Evolutionary conservation across 805 yeast genomes (phyloP), one percentile per base, ranked within the genome.

Genomic region (Lachancea fermentati): DNA sequence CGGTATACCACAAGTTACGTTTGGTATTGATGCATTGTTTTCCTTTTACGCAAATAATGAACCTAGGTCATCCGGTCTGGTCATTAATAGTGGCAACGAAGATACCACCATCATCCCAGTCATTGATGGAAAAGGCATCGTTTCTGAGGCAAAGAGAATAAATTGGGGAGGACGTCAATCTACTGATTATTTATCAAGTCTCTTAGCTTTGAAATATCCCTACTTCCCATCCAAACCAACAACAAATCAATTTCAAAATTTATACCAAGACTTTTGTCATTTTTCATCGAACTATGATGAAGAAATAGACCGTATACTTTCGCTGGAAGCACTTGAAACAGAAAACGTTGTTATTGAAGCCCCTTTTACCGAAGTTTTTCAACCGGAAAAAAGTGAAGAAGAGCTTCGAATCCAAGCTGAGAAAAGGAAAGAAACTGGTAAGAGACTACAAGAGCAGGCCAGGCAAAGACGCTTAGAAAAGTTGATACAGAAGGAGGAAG

Each of bases 121-220:
- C 2, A 48, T 85, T 2, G 57, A 75, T n/a, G 87, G 88, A 0
- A 66, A 67, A 39, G 89, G 94, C 0, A 48, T 79, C 2, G 59
- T 86, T 40, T 65, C 73, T 19, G 81, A 80, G 43, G 68, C 88
- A 6, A 88, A 87, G 54, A 70, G 97, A 54, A 76, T 93, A 29
- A 87, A 86, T 56, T 86, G 93, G 86, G 97, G 97, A 45, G 97
- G 96, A 8, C 75, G 76, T 46, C 84, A 76, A 32, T 73, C 89
- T 1, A 75, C 72, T 22, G 76, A 73, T 30, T 89, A 73, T 50
- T 58, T 93, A 55, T 73, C 72, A 42, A 73, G 70, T 49, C 71
- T 82, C 26, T 63, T 93, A 36, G 71, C 79, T 2, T 68, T 93
- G 54, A 93, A 93, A 59, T 93, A 93, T 61, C 97, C 98, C 1